Conservation (phyloP, 1,139 yeast species). For the Pichia sp. region DNA sequence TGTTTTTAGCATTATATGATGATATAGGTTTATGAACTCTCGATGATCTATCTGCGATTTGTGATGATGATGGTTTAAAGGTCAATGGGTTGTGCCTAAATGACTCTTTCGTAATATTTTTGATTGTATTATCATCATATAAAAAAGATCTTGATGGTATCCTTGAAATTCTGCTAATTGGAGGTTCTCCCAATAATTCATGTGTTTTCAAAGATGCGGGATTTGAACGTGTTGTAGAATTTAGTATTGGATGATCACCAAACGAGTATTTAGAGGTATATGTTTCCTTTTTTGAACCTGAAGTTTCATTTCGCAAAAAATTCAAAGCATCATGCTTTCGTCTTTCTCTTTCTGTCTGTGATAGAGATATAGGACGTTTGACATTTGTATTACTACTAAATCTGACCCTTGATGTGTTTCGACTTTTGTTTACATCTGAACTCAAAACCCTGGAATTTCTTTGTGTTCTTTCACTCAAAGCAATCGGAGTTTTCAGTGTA, state of each 20-base stretch:
- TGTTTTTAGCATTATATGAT: constrained; percentile 8
- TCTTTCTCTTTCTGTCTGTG: constrained; percentile 15
- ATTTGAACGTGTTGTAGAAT: not conserved
- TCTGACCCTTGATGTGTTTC: constrained; percentile 4
- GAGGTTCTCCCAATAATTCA: constrained; percentile 26
- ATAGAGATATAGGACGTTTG: constrained; percentile 9
- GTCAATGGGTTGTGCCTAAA: constrained; percentile 9
- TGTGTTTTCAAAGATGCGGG: constrained; percentile 18
- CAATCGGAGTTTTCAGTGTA: constrained; percentile 1
- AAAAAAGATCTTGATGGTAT: constrained; percentile 11
- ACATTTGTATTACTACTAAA: not conserved
- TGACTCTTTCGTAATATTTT: constrained; percentile 17
- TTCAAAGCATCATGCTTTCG: constrained; percentile 16
- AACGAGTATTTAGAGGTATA: not conserved
- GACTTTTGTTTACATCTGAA: not conserved
- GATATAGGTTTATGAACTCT: constrained; percentile 2
- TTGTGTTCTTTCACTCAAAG: not conserved
- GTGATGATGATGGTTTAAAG: not conserved
- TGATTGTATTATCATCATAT: constrained; percentile 18
- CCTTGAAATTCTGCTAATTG: constrained; percentile 19
- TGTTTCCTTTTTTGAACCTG: constrained; percentile 1
- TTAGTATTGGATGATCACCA: not conserved
- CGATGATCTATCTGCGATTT: not conserved
- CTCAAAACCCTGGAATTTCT: not conserved
- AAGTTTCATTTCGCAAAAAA: constrained; percentile 10